phyloP scores from a whole-genome alignment of 192 early-diverging fungal species.

The Rhizophagus sp. region DNA sequence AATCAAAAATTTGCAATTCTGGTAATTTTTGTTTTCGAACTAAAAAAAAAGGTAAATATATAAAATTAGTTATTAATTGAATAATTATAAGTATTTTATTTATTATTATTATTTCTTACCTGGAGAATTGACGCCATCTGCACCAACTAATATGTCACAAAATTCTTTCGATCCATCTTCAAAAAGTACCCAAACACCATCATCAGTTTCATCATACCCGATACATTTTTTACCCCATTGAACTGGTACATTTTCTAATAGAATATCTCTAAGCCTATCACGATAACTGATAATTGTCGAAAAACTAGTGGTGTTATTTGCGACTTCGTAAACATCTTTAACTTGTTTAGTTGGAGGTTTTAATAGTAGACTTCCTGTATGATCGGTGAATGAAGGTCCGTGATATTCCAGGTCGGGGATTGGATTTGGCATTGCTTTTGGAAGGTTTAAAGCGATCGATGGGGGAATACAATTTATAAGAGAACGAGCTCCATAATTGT shows the following conservation, averaged over 20 bases:
- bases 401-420: neutral
- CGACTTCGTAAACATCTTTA: neutral
- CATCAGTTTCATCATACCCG: slow-evolving; percentile 12
- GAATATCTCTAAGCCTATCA: neutral
- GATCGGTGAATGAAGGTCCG: neutral
- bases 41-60: neutral
- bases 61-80: neutral
- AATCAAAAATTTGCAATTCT: neutral
- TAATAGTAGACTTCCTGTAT: neutral
- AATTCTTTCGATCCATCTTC: slow-evolving; percentile 11
- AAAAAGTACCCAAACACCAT: slow-evolving; percentile 11
- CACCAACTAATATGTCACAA: slow-evolving; percentile 5
- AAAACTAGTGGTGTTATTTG: neutral
- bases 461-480: neutral
- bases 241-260: slow-evolving; percentile 1
- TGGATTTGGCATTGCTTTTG: neutral
- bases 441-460: neutral
- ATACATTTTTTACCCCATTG: slow-evolving; percentile 17
- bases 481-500: neutral
- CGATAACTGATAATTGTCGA: neutral
- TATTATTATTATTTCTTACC: neutral
- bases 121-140: slow-evolving; percentile 19
- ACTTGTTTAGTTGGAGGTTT: neutral
- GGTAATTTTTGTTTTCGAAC: slow-evolving; percentile 15
- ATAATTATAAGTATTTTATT: neutral